These are phyloP conservation scores for Heliamphora pulchella DNA, from an alignment of 179 eudicot genomes.

Conservation along the genomic window DNA sequence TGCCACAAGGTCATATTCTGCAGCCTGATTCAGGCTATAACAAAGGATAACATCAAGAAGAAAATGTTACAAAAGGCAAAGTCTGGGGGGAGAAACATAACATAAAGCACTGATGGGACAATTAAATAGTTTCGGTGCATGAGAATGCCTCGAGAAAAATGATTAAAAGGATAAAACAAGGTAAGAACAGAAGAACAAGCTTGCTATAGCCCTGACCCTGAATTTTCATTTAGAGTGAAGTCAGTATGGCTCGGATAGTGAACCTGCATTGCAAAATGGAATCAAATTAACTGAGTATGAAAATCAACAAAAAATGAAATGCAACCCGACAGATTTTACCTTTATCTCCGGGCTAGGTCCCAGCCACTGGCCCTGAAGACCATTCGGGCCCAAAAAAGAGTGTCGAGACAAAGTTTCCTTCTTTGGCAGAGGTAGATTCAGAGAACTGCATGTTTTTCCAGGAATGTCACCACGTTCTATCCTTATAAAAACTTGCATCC, in stretches of 20 bases:
- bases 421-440: slow-evolving; percentile 72
- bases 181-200: neutral
- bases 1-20: slow-evolving; percentile 36
- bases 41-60: slow-evolving; percentile 14
- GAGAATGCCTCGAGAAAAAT: slow-evolving; percentile 8
- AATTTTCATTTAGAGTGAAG: slow-evolving; percentile 40
- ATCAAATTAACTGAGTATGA: neutral
- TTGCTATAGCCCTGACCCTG: slow-evolving; percentile 37
- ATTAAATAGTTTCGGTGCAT: neutral
- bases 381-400: slow-evolving; percentile 82
- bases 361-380: slow-evolving; percentile 74
- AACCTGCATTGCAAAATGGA: slow-evolving; percentile 41
- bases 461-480: slow-evolving; percentile 1
- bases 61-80: slow-evolving; percentile 22
- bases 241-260: slow-evolving; percentile 67
- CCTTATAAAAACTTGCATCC: neutral
- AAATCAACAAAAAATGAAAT: slow-evolving; percentile 14
- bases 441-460: slow-evolving; percentile 44
- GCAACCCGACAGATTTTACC: slow-evolving; percentile 28
- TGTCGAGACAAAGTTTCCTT: slow-evolving; percentile 94
- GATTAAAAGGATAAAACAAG: neutral
- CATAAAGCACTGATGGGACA: neutral
- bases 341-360: slow-evolving; percentile 68
- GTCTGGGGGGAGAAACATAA: neutral
- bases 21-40: slow-evolving; percentile 45